Percentiles rank a stretch among this genome's conserved stretches.
Evolutionary conservation across 73 alveolate genomes (phyloP).

Genomic region (Stentor roeselii): DNA sequence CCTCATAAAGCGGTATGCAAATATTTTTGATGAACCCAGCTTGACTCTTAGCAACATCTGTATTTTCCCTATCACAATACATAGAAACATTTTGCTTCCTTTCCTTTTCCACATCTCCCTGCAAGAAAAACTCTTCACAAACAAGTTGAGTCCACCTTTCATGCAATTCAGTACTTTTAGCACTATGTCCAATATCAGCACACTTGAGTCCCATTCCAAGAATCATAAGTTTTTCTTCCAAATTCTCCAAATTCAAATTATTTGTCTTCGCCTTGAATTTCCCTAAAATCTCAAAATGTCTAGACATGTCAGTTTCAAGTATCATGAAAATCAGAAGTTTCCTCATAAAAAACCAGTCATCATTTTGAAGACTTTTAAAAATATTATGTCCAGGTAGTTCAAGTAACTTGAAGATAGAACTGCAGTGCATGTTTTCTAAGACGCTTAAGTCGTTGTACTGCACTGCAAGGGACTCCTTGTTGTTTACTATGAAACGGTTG

Average conservation of each 20-base stretch:
- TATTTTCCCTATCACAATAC: slow-evolving; percentile 23
- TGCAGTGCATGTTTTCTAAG: slow-evolving; percentile 15
- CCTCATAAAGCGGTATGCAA: slow-evolving; percentile 8
- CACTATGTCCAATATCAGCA: slow-evolving; percentile 26
- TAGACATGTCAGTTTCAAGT: slow-evolving; percentile 17
- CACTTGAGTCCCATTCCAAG: not conserved
- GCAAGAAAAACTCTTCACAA: slow-evolving; percentile 13
- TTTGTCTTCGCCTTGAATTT: not conserved
- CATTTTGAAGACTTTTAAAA: not conserved
- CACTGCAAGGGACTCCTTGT: not conserved
- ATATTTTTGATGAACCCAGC: slow-evolving; percentile 12
- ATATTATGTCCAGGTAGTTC: not conserved
- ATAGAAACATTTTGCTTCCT: not conserved
- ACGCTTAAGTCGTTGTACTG: not conserved
- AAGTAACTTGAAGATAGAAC: not conserved
- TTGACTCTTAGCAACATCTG: not conserved
- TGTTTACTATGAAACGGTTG: not conserved
- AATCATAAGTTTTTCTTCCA: not conserved
- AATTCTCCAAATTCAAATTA: not conserved
- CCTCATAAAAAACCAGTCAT: slow-evolving; percentile 1
- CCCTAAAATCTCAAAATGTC: not conserved
- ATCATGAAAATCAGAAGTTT: slow-evolving; percentile 8
- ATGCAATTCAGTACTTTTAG: slow-evolving; percentile 1
- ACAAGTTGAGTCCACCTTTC: not conserved
- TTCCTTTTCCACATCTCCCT: slow-evolving; percentile 6